These are phyloP conservation scores for Dendrocalamus latiflorus DNA, from an alignment of 202 grass and related monocot genomes.

Conservation along the genomic window DNA sequence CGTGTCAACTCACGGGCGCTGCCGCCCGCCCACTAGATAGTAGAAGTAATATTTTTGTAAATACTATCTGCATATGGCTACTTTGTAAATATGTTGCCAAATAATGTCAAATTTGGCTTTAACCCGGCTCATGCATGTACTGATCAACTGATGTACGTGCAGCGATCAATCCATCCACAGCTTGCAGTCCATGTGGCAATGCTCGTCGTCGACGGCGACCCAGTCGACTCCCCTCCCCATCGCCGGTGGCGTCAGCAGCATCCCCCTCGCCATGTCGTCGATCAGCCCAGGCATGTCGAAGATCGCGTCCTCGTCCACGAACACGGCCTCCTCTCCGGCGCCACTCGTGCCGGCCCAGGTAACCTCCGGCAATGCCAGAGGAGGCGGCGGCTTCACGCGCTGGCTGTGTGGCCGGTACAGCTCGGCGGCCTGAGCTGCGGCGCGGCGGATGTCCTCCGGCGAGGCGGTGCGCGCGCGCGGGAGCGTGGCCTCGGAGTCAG, in stretches of 20 bases:
- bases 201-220: neutral
- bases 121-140: no score
- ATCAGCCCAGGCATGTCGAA: slow-evolving; percentile 42
- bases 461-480: neutral
- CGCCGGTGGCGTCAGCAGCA: slow-evolving; percentile 44
- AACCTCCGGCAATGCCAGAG: neutral
- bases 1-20: no score
- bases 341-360: no score
- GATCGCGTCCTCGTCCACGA: slow-evolving; percentile 40
- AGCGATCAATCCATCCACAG: neutral
- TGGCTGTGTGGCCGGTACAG: neutral
- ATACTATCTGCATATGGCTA: no score
- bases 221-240: neutral
- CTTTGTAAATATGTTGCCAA: no score
- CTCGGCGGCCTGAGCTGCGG: slow-evolving; percentile 28
- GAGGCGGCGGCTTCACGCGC: neutral
- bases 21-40: no score
- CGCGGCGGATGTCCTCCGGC: slow-evolving; percentile 24
- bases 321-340: neutral
- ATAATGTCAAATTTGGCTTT: no score
- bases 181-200: neutral
- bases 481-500: slow-evolving; percentile 12
- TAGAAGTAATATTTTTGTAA: no score
- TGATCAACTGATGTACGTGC: no score
- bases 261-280: slow-evolving; percentile 49